Conservation (phyloP, 352 stramenopile genomes). For the Hyaloperonospora arabidopsidis region DNA sequence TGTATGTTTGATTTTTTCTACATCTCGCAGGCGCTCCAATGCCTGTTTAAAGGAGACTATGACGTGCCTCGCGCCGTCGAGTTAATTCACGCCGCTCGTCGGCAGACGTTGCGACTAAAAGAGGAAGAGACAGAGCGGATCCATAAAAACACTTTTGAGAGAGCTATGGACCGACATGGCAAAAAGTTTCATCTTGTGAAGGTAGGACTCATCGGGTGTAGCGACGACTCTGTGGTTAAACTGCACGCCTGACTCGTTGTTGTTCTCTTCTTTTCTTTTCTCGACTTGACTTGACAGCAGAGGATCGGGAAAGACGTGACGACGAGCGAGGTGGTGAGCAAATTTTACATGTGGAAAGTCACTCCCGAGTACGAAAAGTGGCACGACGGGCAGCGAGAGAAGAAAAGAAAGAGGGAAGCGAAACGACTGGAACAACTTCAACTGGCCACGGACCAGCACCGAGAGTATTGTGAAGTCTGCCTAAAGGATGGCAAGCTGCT, state of each 20-base stretch:
- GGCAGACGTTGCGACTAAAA: conserved; percentile 25
- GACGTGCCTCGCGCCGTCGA: conserved; percentile 32
- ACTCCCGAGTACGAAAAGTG: conserved; percentile 42
- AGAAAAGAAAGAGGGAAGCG: conserved; percentile 45
- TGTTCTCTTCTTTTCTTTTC: too few relatives aligned
- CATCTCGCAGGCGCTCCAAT: conserved; percentile 39
- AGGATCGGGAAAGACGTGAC: conserved; percentile 28
- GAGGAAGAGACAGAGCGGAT: conserved; percentile 27
- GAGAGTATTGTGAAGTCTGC: conserved; percentile 65
- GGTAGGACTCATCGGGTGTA: conserved; percentile 17
- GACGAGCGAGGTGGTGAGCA: conserved; percentile 42
- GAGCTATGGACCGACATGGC: conserved; percentile 36
- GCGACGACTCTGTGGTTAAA: too few relatives aligned
- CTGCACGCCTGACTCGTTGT: too few relatives aligned
- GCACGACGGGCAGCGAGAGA: conserved; percentile 38
- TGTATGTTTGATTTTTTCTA: too few relatives aligned
- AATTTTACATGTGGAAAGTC: conserved; percentile 67
- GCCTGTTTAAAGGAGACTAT: conserved; percentile 42
- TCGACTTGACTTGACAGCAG: conserved; percentile 19
- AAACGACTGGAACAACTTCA: conserved; percentile 24
- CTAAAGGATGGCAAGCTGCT: conserved; percentile 60
- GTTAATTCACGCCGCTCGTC: conserved; percentile 34
- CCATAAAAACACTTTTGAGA: conserved; percentile 36
- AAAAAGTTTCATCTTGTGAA: conserved; percentile 64
- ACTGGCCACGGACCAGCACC: conserved; percentile 45